Conservation (phyloP, 164 flowering plant species). For the Piper betle region DNA sequence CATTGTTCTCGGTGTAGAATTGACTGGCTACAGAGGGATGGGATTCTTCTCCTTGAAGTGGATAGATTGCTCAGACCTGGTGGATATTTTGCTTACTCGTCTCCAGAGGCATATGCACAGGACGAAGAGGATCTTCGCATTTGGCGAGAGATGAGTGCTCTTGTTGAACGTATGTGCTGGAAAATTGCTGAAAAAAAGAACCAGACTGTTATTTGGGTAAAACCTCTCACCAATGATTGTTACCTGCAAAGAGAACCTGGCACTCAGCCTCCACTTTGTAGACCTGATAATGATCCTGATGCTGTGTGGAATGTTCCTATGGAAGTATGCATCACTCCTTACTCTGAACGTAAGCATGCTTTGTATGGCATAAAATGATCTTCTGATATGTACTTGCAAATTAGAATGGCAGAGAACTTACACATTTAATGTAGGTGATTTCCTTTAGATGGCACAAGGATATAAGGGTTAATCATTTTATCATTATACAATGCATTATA, state of each 20-base stretch:
- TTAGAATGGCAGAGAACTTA: too few relatives aligned
- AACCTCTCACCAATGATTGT: constrained; percentile 81
- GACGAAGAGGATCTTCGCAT: constrained; percentile 82
- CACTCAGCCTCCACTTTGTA: constrained; percentile 74
- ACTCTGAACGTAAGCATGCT: constrained; percentile 63
- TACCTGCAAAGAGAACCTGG: constrained; percentile 66
- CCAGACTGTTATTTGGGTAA: constrained; percentile 87
- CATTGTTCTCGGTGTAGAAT: constrained; percentile 95
- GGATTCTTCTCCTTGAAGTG: constrained; percentile 81
- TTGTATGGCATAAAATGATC: neutral
- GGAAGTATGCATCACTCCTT: constrained; percentile 84
- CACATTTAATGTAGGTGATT: too few relatives aligned
- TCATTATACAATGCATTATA: too few relatives aligned
- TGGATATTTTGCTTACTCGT: constrained; percentile 90
- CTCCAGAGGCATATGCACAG: constrained; percentile 95
- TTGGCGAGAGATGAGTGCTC: constrained; percentile 84
- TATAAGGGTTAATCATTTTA: too few relatives aligned
- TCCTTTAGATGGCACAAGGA: too few relatives aligned
- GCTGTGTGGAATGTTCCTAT: constrained; percentile 52
- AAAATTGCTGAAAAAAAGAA: constrained; percentile 59
- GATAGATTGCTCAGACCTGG: constrained; percentile 90
- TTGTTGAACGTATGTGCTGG: constrained; percentile 93
- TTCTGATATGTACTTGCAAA: too few relatives aligned
- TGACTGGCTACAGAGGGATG: constrained; percentile 94
- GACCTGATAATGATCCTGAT: constrained; percentile 82